Evolutionary conservation across 2,329 filamentous ascomycete genomes (phyloP).

Genomic region (Fusarium buharicum): DNA sequence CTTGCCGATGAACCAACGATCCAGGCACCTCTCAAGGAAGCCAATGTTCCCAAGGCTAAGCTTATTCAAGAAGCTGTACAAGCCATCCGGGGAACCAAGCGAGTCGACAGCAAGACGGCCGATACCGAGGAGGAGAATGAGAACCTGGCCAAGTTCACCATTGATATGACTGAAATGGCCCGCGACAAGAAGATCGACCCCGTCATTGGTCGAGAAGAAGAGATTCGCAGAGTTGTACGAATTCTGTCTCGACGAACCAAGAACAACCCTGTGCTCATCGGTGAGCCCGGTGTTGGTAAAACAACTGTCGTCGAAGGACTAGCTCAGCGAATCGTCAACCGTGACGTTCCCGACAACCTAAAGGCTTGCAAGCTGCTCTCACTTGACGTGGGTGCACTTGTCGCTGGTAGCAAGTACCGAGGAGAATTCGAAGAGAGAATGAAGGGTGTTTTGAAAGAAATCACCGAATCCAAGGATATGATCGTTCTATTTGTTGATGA

Average conservation of each 20-base stretch:
- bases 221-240: slow-evolving; percentile 89
- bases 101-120: slow-evolving; percentile 95
- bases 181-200: slow-evolving; percentile 98
- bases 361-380: slow-evolving; percentile 94
- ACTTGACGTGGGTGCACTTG: slow-evolving; percentile 92
- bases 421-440: slow-evolving; percentile 99
- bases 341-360: slow-evolving; percentile 94
- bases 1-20: slow-evolving; percentile 82
- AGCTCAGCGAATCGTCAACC: slow-evolving; percentile 94
- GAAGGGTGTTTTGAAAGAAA: slow-evolving; percentile 98
- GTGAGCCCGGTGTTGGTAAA: slow-evolving; percentile 98
- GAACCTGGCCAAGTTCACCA: slow-evolving; percentile 97
- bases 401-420: slow-evolving; percentile 97
- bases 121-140: slow-evolving; percentile 94
- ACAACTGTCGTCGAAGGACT: slow-evolving; percentile 97
- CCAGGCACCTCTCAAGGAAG: slow-evolving; percentile 79
- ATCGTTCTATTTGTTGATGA: slow-evolving; percentile 99
- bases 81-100: slow-evolving; percentile 89
- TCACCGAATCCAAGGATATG: slow-evolving; percentile 92
- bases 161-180: slow-evolving; percentile 97
- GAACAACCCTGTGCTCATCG: slow-evolving; percentile 98
- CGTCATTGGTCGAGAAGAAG: slow-evolving; percentile 95
- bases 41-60: slow-evolving; percentile 92
- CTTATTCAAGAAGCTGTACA: slow-evolving; percentile 90
- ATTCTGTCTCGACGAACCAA: slow-evolving; percentile 94